Percentiles rank a stretch among this genome's conserved stretches.
phyloP scores from a whole-genome alignment of 345 rosid species.

The Eutrema heterophyllum region DNA sequence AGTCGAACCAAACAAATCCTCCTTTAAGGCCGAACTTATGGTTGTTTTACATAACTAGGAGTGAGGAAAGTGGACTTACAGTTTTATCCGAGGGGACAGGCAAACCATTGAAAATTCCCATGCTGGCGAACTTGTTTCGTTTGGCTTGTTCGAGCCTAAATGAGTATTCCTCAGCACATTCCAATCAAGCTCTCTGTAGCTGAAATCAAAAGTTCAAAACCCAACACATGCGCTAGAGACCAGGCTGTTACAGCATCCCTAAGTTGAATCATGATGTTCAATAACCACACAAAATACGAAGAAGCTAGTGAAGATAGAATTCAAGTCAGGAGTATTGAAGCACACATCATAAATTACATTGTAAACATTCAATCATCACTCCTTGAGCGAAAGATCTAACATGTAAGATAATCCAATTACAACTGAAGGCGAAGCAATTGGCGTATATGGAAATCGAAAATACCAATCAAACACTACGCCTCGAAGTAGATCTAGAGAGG shows the following conservation, averaged over 20 bases:
- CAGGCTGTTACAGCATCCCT: not conserved
- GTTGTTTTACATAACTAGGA: not conserved
- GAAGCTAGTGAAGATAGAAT: slow-evolving; percentile 6
- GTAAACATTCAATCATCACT: slow-evolving; percentile 18
- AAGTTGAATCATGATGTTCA: not conserved
- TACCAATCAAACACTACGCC: slow-evolving; percentile 13
- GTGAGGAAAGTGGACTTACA: slow-evolving; percentile 39
- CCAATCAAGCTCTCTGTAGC: slow-evolving; percentile 16
- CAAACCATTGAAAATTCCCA: slow-evolving; percentile 88
- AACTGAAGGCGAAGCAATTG: not conserved
- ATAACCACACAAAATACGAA: not conserved
- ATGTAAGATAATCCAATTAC: not conserved
- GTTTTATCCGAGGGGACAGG: slow-evolving; percentile 84
- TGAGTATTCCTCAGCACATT: slow-evolving; percentile 24
- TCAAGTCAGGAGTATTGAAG: not conserved
- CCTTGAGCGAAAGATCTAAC: slow-evolving; percentile 18
- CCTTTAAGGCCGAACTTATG: not conserved
- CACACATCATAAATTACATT: not conserved
- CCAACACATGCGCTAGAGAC: slow-evolving; percentile 10
- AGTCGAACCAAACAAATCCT: not conserved
- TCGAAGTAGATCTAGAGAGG: slow-evolving; percentile 27
- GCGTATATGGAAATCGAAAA: not conserved
- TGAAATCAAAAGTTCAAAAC: slow-evolving; percentile 7
- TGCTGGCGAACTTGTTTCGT: slow-evolving; percentile 33
- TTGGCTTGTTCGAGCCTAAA: slow-evolving; percentile 20